Evolutionary conservation across 2,329 filamentous ascomycete genomes (phyloP).

Genomic region (Talaromyces albobiverticillius): DNA sequence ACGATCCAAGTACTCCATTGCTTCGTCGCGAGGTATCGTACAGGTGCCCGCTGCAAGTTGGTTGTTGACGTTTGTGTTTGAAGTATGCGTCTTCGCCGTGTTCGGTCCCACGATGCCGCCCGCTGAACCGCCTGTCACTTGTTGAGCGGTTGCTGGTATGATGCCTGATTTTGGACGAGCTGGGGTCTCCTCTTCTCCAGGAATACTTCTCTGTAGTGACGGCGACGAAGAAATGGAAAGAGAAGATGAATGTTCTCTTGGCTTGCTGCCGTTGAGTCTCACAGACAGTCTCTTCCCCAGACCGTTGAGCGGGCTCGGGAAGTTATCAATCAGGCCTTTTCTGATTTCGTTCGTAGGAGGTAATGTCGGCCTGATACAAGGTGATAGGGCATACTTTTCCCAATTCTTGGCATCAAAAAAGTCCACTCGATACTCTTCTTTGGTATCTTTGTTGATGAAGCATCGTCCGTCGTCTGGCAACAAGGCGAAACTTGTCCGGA

Average conservation of each 20-base stretch:
- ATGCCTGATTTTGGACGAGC: background rate
- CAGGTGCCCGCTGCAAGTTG: constrained; percentile 24
- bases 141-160: background rate
- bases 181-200: background rate
- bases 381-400: constrained; percentile 74
- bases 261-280: constrained; percentile 22
- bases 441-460: constrained; percentile 79
- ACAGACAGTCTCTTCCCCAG: constrained; percentile 38
- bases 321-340: constrained; percentile 29
- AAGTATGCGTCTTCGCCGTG: constrained; percentile 27
- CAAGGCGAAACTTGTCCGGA: constrained; percentile 80
- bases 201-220: constrained; percentile 14
- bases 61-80: constrained; percentile 26
- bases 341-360: constrained; percentile 49
- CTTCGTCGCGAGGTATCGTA: constrained; percentile 55
- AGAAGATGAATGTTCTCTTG: background rate
- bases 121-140: background rate
- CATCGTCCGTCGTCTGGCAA: constrained; percentile 83
- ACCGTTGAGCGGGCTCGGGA: constrained; percentile 33
- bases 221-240: background rate
- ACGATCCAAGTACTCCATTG: constrained; percentile 68
- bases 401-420: constrained; percentile 79
- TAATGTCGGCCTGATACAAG: constrained; percentile 68
- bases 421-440: constrained; percentile 75
- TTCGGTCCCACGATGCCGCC: constrained; percentile 9